Percentiles rank a stretch among this genome's conserved stretches.
Evolutionary conservation across 1,139 yeast genomes (phyloP).

Genomic region (Zygotorulaspora mrakii): DNA sequence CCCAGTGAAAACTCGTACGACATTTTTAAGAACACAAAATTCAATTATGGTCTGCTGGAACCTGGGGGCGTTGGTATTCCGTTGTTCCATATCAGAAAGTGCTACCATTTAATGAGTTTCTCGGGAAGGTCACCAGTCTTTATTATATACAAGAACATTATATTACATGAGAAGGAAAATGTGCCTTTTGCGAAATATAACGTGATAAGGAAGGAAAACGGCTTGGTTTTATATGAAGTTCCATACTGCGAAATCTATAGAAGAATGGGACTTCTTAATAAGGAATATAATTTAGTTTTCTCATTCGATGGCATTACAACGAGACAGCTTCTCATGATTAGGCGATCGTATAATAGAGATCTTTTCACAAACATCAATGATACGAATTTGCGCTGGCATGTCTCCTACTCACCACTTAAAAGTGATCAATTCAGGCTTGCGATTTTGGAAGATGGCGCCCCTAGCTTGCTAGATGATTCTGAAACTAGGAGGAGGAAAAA

Average conservation of each 20-base stretch:
- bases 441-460: slow-evolving; percentile 10
- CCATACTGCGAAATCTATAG: slow-evolving; percentile 17
- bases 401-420: slow-evolving; percentile 9
- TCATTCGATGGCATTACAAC: slow-evolving; percentile 2
- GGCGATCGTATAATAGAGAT: slow-evolving; percentile 11
- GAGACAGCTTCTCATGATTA: slow-evolving; percentile 2
- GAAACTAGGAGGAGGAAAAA: slow-evolving; percentile 9
- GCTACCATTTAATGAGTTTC: background rate
- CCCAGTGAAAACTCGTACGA: slow-evolving; percentile 18
- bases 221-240: slow-evolving; percentile 10
- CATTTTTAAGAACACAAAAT: slow-evolving; percentile 10
- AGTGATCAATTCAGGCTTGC: slow-evolving; percentile 15
- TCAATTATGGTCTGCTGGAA: slow-evolving; percentile 5
- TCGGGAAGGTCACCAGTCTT: slow-evolving; percentile 6
- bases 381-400: slow-evolving; percentile 16
- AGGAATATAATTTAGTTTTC: slow-evolving; percentile 8
- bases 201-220: slow-evolving; percentile 5
- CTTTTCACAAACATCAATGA: slow-evolving; percentile 13
- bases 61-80: slow-evolving; percentile 20
- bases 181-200: slow-evolving; percentile 13
- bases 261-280: background rate
- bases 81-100: slow-evolving; percentile 11
- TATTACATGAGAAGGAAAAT: slow-evolving; percentile 8
- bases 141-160: slow-evolving; percentile 10
- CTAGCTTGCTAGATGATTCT: slow-evolving; percentile 11